Evolutionary conservation across 257 asterid species (phyloP).

Genomic region (Primulina tabacum): DNA sequence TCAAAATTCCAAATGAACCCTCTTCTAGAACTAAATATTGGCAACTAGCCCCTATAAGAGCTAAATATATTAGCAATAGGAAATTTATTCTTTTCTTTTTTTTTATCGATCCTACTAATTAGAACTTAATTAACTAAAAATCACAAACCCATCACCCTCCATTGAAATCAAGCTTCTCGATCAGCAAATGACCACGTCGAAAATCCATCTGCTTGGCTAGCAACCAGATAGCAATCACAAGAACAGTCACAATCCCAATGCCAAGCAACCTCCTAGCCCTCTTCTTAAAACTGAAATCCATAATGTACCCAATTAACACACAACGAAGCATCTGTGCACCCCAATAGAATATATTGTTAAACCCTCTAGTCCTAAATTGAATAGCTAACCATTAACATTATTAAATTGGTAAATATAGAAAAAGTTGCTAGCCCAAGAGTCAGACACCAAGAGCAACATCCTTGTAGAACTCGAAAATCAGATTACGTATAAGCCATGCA

Average conservation of each 20-base stretch:
- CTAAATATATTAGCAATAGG: too few relatives aligned
- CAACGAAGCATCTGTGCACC: conserved; percentile 95
- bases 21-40: too few relatives aligned
- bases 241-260: conserved; percentile 45
- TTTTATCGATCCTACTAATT: too few relatives aligned
- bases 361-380: conserved; percentile 79
- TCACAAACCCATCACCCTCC: too few relatives aligned
- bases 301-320: conserved; percentile 51
- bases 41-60: too few relatives aligned
- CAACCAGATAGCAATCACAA: conserved; percentile 73
- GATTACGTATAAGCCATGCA: too few relatives aligned
- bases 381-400: conserved; percentile 72
- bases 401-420: conserved; percentile 88
- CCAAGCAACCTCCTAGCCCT: conserved; percentile 61
- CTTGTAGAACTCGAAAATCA: too few relatives aligned
- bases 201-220: conserved; percentile 57
- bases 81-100: too few relatives aligned
- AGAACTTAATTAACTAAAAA: too few relatives aligned
- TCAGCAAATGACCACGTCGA: conserved; percentile 22
- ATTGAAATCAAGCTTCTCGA: conserved; percentile 39
- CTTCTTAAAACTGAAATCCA: conserved; percentile 73
- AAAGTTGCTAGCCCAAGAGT: conserved; percentile 90
- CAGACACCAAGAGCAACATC: conserved; percentile 82
- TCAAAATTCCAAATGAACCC: too few relatives aligned
- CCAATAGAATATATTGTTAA: conserved; percentile 67